phyloP scores from a whole-genome alignment of 306 rosid species.

The cucumber (Cucumis sativus) region DNA sequence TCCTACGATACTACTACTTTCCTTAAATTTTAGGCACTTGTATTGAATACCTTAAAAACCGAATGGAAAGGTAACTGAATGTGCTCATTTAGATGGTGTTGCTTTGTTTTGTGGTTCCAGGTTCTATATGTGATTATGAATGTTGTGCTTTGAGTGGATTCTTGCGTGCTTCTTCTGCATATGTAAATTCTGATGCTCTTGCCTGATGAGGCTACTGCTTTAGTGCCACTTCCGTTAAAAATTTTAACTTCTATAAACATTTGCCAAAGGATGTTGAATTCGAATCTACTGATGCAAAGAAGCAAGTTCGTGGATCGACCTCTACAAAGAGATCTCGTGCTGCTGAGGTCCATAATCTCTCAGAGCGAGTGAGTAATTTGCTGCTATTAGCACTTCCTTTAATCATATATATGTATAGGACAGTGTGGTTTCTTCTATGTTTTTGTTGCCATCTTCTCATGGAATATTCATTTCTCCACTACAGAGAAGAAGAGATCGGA shows the following conservation, averaged over 20 bases:
- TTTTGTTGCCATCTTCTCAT: not conserved
- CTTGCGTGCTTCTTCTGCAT: not conserved
- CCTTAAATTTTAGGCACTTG: not conserved
- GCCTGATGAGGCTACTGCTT: not conserved
- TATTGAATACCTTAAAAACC: not conserved
- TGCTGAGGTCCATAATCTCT: constrained; percentile 82
- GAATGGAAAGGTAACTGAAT: not conserved
- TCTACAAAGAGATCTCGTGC: constrained; percentile 65
- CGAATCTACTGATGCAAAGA: constrained; percentile 40
- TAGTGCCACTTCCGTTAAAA: not conserved
- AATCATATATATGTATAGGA: not conserved
- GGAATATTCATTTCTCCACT: constrained; percentile 5
- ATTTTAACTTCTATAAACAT: not conserved
- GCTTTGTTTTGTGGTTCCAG: not conserved
- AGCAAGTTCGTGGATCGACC: constrained; percentile 33
- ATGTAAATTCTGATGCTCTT: not conserved
- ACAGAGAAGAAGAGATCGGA: constrained; percentile 87
- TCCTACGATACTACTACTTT: not conserved
- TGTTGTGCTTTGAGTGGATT: not conserved
- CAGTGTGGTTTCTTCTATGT: not conserved
- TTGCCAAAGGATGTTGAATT: constrained; percentile 38
- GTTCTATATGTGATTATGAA: not conserved
- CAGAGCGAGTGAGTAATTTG: constrained; percentile 60
- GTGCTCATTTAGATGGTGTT: not conserved
- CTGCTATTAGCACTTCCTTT: not conserved